Conservation (phyloP, 2,329 filamentous ascomycete genomes). For the Chalaropsis thielavioides region DNA sequence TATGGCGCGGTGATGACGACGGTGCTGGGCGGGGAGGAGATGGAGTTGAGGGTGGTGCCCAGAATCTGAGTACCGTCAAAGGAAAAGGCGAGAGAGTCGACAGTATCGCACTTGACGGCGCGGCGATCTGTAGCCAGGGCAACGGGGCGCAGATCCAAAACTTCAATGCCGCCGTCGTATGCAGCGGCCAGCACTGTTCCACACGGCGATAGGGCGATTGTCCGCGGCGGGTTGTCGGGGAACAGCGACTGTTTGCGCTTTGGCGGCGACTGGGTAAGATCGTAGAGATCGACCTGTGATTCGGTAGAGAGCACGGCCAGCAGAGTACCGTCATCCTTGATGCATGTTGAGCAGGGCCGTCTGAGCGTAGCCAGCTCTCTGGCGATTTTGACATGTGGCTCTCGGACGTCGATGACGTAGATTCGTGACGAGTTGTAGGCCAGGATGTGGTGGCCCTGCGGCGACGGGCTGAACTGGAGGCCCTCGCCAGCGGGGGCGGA, state of each 20-base stretch:
- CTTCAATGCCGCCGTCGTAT: slow-evolving; percentile 79
- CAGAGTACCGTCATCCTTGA: slow-evolving; percentile 61
- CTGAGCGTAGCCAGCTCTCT: slow-evolving; percentile 69
- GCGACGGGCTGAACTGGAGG: slow-evolving; percentile 70
- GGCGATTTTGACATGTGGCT: slow-evolving; percentile 45
- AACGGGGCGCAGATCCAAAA: slow-evolving; percentile 55
- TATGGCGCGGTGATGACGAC: slow-evolving; percentile 69
- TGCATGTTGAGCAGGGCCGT: slow-evolving; percentile 60
- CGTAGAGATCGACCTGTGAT: slow-evolving; percentile 77
- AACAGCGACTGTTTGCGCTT: slow-evolving; percentile 60
- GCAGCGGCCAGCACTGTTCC: slow-evolving; percentile 71
- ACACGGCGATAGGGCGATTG: slow-evolving; percentile 67
- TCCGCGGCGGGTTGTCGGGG: slow-evolving; percentile 62
- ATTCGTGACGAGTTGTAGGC: slow-evolving; percentile 78
- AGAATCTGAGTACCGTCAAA: slow-evolving; percentile 64
- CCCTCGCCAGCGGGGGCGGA: slow-evolving; percentile 73
- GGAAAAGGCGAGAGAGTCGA: slow-evolving; percentile 62
- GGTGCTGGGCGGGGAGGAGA: slow-evolving; percentile 43
- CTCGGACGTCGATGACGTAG: slow-evolving; percentile 57
- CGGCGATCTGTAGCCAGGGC: slow-evolving; percentile 52
- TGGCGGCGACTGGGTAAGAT: slow-evolving; percentile 48
- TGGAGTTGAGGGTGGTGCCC: slow-evolving; percentile 54
- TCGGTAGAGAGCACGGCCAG: slow-evolving; percentile 69
- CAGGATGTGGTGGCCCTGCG: slow-evolving; percentile 57
- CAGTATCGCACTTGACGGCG: slow-evolving; percentile 62